Conservation (phyloP, 208 protist species). For the Trypanosoma mega region DNA sequence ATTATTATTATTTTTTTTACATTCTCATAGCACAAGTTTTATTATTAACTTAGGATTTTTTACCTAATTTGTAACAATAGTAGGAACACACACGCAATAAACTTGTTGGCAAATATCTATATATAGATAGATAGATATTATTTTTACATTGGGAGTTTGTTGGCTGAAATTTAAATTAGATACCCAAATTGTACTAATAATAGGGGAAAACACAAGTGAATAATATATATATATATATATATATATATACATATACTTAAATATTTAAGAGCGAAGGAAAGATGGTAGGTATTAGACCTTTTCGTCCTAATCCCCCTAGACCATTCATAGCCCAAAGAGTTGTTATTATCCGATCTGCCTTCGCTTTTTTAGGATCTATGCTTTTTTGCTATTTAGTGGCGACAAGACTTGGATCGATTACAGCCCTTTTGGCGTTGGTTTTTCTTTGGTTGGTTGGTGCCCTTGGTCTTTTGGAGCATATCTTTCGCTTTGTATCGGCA, state of each 20-base stretch:
- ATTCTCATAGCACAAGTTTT: too few species aligned
- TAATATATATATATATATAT: slow-evolving; percentile 14
- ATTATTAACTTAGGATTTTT: too few species aligned
- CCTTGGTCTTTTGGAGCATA: slow-evolving; percentile 19
- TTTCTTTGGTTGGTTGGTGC: slow-evolving; percentile 22
- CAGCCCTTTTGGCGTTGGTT: slow-evolving; percentile 4
- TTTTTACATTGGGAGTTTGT: too few species aligned
- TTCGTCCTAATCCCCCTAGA: not conserved
- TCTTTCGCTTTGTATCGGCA: slow-evolving; percentile 12
- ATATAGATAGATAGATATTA: slow-evolving; percentile 10
- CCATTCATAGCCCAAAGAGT: not conserved
- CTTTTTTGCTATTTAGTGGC: slow-evolving; percentile 14
- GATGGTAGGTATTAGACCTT: slow-evolving; percentile 10
- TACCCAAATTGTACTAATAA: too few species aligned
- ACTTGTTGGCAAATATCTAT: not conserved
- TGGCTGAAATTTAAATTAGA: too few species aligned
- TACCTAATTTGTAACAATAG: too few species aligned
- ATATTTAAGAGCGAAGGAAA: not conserved
- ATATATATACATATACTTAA: not conserved
- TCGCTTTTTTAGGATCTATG: slow-evolving; percentile 11
- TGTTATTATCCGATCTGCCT: slow-evolving; percentile 4
- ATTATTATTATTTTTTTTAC: too few species aligned
- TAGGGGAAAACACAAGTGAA: too few species aligned
- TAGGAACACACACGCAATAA: too few species aligned
- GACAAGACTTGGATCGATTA: slow-evolving; percentile 8